phyloP scores from a whole-genome alignment of 1,139 yeast species.

The Cylindricascospora bacillispora region DNA sequence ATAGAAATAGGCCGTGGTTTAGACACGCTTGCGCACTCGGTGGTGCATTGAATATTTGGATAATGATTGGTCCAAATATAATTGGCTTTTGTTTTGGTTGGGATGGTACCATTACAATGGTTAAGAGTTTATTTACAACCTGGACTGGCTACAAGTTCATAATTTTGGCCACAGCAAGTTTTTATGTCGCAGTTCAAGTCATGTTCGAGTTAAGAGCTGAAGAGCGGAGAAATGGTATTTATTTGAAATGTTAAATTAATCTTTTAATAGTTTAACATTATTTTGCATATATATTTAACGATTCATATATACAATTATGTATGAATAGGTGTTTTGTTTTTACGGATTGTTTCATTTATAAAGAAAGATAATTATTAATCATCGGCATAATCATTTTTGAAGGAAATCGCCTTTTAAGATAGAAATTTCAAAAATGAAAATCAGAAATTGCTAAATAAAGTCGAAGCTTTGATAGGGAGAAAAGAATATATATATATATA shows the following conservation, averaged over 20 bases:
- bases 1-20: slow-evolving; percentile 45
- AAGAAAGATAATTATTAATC: too few species aligned
- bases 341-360: too few species aligned
- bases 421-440: too few species aligned
- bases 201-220: slow-evolving; percentile 88
- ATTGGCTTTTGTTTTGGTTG: slow-evolving; percentile 89
- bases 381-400: too few species aligned
- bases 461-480: too few species aligned
- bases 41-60: slow-evolving; percentile 82
- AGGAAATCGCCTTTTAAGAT: too few species aligned
- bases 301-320: too few species aligned
- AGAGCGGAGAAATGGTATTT: slow-evolving; percentile 72
- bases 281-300: too few species aligned
- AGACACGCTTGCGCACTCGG: slow-evolving; percentile 77
- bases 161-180: slow-evolving; percentile 46
- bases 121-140: slow-evolving; percentile 63
- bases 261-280: neutral
- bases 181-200: slow-evolving; percentile 77
- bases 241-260: slow-evolving; percentile 65
- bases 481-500: too few species aligned
- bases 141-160: slow-evolving; percentile 57
- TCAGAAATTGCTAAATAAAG: too few species aligned
- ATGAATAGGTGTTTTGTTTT: too few species aligned
- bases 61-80: slow-evolving; percentile 95
- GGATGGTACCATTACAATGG: slow-evolving; percentile 61